Conservation (phyloP, 768 basidiomycete genomes). For the Collybia mongolica region DNA sequence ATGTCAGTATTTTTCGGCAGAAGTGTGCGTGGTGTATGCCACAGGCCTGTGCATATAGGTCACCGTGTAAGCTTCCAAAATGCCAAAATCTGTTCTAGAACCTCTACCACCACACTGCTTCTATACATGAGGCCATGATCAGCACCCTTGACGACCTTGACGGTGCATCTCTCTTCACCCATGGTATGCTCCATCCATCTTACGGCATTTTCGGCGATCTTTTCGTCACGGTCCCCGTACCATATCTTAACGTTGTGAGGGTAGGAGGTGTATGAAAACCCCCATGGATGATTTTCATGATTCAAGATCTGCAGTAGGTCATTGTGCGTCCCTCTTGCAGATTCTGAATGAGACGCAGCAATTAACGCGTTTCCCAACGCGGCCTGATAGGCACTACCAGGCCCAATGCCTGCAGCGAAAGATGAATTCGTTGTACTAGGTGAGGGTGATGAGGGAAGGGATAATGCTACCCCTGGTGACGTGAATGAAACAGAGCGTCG, state of each 20-base stretch:
- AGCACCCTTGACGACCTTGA: slow-evolving; percentile 83
- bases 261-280: slow-evolving; percentile 83
- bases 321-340: slow-evolving; percentile 84
- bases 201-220: slow-evolving; percentile 88
- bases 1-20: too few relatives aligned
- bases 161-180: slow-evolving; percentile 69
- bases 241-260: slow-evolving; percentile 78
- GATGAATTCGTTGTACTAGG: slow-evolving; percentile 41
- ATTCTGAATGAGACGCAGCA: slow-evolving; percentile 94
- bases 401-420: slow-evolving; percentile 26
- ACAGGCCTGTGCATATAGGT: slow-evolving; percentile 6
- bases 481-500: slow-evolving; percentile 75
- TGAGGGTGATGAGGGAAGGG: slow-evolving; percentile 51
- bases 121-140: slow-evolving; percentile 95
- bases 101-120: slow-evolving; percentile 82
- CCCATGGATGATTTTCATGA: slow-evolving; percentile 86
- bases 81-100: slow-evolving; percentile 66
- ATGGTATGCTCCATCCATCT: slow-evolving; percentile 90
- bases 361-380: slow-evolving; percentile 87
- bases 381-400: slow-evolving; percentile 54
- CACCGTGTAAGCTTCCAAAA: slow-evolving; percentile 43
- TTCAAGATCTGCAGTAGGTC: slow-evolving; percentile 93
- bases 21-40: slow-evolving; percentile 10
- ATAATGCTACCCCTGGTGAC: slow-evolving; percentile 41
- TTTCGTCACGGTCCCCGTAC: slow-evolving; percentile 94